Base-by-base conservation (phyloP, 2,329 filamentous ascomycete genomes). In the Calonectria montana region DNA sequence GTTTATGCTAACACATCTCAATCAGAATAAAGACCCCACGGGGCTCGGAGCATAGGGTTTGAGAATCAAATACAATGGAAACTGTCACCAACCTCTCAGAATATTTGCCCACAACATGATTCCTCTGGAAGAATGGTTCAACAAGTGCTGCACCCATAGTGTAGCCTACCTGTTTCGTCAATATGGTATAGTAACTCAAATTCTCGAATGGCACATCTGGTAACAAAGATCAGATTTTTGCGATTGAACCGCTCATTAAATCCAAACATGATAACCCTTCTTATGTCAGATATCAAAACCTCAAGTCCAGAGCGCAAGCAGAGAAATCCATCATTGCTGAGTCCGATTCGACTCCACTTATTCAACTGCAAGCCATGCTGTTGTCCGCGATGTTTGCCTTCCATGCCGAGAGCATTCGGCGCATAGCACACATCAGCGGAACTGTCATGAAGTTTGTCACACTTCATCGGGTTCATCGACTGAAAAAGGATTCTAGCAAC, bases 381-480 rank as follows among this genome's bases (percentile, higher is more conserved):
- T 27, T 65, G n/a, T 65, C 62, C 18, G 62, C 62, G 4, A 65
- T 65, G 62, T 65, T 65, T 47, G 62, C 62, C 16, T 29, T 65
- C 12, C 62, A 65, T n/a, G 62, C 62, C 10, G 62, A 65, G 27
- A 65, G 62, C 27, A 65, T 43, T n/a, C 50, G 62, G 62, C 25
- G 62, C 23, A 65, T 65, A 12, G 62, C 62, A 6, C 62, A 65
- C n/a, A 50, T 65, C 8, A 65, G 62, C 25, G 43, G 62, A 4
- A 43, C 62, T 12, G 50, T 65, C 3, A 39, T 65, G n/a, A 65
- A 65, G 41, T 65, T 65, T 39, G 62, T 43, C 7, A 50, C 62
- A 4, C 35, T 65, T 18, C 62, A 65, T 53, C 45, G 62, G 4
- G 50, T 65, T 21, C 62, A 65, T 65, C 41, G 62, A 5, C 29